These are phyloP conservation scores for Discostella pseudostelligera DNA, from an alignment of 108 stramenopile genomes.

Conservation along the genomic window DNA sequence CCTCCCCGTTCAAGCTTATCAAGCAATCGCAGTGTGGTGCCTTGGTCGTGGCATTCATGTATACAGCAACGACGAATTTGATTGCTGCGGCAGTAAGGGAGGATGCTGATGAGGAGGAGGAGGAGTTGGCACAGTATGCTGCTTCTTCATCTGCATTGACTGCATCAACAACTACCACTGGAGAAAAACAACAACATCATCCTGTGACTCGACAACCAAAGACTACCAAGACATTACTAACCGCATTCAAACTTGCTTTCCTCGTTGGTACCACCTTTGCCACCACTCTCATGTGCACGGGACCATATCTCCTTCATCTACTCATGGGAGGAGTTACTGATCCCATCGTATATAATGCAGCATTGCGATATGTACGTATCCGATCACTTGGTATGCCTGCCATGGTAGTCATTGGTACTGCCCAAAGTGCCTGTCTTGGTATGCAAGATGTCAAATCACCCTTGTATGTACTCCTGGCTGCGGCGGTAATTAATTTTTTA, in stretches of 20 bases:
- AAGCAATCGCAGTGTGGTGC: too few relatives aligned
- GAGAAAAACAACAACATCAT: neutral
- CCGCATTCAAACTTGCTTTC: conserved; percentile 65
- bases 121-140: conserved; percentile 21
- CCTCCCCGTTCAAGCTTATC: too few relatives aligned
- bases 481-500: conserved; percentile 77
- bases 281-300: conserved; percentile 39
- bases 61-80: conserved; percentile 82
- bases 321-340: conserved; percentile 73
- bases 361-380: conserved; percentile 81
- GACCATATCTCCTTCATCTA: conserved; percentile 49
- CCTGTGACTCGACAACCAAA: conserved; percentile 23
- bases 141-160: neutral
- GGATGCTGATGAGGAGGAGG: conserved; percentile 46
- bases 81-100: conserved; percentile 67
- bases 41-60: conserved; percentile 80
- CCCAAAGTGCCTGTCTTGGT: conserved; percentile 68
- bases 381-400: conserved; percentile 85
- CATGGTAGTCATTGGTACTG: conserved; percentile 70
- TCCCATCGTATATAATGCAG: conserved; percentile 68
- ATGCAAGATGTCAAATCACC: conserved; percentile 78
- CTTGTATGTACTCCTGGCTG: conserved; percentile 71
- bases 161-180: neutral
- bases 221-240: conserved; percentile 56
- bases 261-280: conserved; percentile 67